phyloP scores from a whole-genome alignment of 2,329 filamentous ascomycete species.

The Amauroascus niger region DNA sequence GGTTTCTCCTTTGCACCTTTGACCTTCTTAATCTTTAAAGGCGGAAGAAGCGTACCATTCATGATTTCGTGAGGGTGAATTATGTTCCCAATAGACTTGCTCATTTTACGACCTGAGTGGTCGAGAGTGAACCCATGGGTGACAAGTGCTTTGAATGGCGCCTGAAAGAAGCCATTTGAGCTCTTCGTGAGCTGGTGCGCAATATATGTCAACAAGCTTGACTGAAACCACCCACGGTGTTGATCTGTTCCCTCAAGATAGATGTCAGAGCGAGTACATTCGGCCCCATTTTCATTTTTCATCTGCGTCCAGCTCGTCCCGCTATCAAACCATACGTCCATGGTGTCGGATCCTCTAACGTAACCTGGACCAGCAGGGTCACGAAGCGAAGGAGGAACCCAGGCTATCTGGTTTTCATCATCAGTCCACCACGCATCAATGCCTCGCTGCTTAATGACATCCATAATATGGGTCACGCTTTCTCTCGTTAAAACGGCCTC shows the following conservation, averaged over 20 bases:
- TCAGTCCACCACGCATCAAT: conserved; percentile 96
- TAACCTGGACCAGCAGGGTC: conserved; percentile 42
- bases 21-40: conserved; percentile 54
- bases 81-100: conserved; percentile 87
- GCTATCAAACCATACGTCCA: conserved; percentile 99
- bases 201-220: conserved; percentile 77
- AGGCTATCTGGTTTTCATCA: conserved; percentile 59
- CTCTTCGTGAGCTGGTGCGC: conserved; percentile 44
- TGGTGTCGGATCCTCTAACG: conserved; percentile 77
- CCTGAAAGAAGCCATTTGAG: conserved; percentile 29
- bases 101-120: conserved; percentile 90
- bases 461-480: conserved; percentile 75
- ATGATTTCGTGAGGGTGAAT: conserved; percentile 76
- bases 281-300: conserved; percentile 25
- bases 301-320: conserved; percentile 77
- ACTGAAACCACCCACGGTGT: conserved; percentile 97
- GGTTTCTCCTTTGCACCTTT: conserved; percentile 39
- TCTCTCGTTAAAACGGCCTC: conserved; percentile 69
- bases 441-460: conserved; percentile 63
- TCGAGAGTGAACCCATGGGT: conserved; percentile 95
- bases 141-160: conserved; percentile 81
- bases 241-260: conserved; percentile 94
- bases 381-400: conserved; percentile 59
- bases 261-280: conserved; percentile 55
- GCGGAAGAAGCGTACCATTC: conserved; percentile 66